Base-by-base conservation (phyloP, 805 yeast genomes). In the Pichia membranifaciens region DNA sequence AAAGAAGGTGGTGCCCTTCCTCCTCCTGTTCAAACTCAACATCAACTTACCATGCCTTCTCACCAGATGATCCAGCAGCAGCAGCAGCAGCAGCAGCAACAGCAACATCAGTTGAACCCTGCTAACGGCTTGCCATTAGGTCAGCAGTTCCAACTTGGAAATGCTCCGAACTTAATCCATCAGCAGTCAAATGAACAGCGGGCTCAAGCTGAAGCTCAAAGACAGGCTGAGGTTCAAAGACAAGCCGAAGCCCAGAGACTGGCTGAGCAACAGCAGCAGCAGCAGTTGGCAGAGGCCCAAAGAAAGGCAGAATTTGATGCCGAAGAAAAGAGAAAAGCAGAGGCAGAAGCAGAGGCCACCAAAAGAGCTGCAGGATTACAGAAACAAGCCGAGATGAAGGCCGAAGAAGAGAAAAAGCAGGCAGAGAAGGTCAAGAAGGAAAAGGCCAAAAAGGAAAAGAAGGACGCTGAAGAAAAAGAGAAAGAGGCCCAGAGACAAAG, bases 1-100 rank as follows among this genome's bases (percentile, higher is more conserved):
- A 79, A 80, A 56, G 84, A 81, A 54, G 85, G 86, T 45, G 80
- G 81, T 51, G 74, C 75, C 29, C 77, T 79, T 47, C 68, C 67
- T 46, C 64, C 72, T 52, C 63, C 70, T 55, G 84, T 88, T 57
- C 71, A 75, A 54, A 78, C 80, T 63, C 82, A 83, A 65, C 78
- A 59, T n/a, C 80, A 82, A 38, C 60, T 71, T 40, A 52, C 62
- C 13, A 57, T 66, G 65, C 66, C 67, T 25, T 54, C 67, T 13
- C 70, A 67, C 43, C 71, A 67, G 42, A 72, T 66, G 60, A 61
- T 61, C 43, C 68, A 64, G 48, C 64, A 61, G 39, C 67, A 63
- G 50, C 67, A 56, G 49, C 68, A 57, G 48, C 68, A 60, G 50
- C 56, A 43, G 45, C 65, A 53, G 47, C 66, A 58, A 42, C 66